Evolutionary conservation across 257 asterid genomes (phyloP).

Genomic region (Petrea volubilis): DNA sequence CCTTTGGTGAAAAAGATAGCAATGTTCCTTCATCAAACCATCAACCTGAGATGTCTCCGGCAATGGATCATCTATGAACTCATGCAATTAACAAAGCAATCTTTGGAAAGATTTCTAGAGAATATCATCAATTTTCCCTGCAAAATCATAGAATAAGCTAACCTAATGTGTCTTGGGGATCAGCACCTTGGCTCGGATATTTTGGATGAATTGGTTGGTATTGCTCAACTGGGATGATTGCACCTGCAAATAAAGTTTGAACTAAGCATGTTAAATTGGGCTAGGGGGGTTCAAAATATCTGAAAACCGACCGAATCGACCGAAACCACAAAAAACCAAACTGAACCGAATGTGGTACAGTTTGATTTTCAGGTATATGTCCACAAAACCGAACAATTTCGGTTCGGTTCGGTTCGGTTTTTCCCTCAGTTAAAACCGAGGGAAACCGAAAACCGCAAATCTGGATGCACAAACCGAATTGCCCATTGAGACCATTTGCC

Average conservation of each 20-base stretch:
- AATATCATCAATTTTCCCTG: not conserved
- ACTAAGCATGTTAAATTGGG: not conserved
- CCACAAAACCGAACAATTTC: no score
- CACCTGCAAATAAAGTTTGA: slow-evolving; percentile 21
- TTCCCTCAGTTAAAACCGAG: no score
- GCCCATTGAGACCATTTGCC: not conserved
- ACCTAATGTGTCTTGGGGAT: not conserved
- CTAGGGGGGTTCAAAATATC: not conserved
- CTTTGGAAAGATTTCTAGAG: not conserved
- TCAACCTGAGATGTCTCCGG: not conserved
- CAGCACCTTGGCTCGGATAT: not conserved
- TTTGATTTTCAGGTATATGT: no score
- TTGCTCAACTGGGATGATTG: not conserved
- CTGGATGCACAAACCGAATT: no score
- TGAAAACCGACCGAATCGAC: no score
- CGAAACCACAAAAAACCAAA: no score
- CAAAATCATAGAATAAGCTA: not conserved
- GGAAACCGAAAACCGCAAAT: no score
- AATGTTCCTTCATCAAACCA: not conserved
- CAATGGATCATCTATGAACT: not conserved
- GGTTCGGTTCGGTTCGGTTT: no score
- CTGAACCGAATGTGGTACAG: no score
- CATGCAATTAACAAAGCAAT: not conserved
- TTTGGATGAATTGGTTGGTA: not conserved
- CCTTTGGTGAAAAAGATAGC: not conserved